phyloP scores from a whole-genome alignment of 2,329 filamentous ascomycete genomes.

The Fusarium goolgardi region DNA sequence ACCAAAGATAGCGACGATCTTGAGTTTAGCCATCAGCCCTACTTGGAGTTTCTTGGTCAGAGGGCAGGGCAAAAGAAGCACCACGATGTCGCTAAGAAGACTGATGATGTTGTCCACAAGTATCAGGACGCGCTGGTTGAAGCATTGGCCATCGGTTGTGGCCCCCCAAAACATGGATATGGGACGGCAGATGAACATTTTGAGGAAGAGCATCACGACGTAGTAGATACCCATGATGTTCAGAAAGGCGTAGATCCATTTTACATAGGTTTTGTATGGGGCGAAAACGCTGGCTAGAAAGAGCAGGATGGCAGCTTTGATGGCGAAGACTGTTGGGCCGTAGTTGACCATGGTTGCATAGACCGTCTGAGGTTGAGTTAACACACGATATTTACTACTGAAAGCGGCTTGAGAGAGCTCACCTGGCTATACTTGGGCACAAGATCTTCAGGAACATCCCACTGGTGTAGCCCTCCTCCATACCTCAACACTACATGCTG shows the following conservation, averaged over 20 bases:
- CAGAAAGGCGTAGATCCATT: constrained; percentile 30
- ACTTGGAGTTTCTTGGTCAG: constrained; percentile 34
- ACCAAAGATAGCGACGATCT: constrained; percentile 29
- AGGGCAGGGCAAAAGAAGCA: constrained; percentile 20
- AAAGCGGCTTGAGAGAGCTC: background rate
- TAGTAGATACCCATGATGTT: constrained; percentile 25
- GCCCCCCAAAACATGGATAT: constrained; percentile 32
- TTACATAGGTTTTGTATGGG: constrained; percentile 30
- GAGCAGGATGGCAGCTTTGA: constrained; percentile 29
- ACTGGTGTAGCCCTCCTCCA: constrained; percentile 28
- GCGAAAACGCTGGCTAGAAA: constrained; percentile 27
- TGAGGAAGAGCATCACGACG: constrained; percentile 21
- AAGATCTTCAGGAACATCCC: constrained; percentile 28
- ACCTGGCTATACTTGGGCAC: constrained; percentile 24
- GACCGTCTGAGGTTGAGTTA: constrained; percentile 2
- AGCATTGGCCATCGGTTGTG: constrained; percentile 19
- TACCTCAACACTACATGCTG: background rate
- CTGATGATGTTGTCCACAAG: constrained; percentile 35
- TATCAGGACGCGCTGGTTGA: constrained; percentile 23
- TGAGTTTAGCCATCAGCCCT: constrained; percentile 23
- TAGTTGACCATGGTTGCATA: constrained; percentile 37
- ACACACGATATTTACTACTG: rapidly evolving
- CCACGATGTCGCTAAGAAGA: constrained; percentile 27
- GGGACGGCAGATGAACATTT: constrained; percentile 28
- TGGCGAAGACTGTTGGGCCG: constrained; percentile 30